These are phyloP conservation scores for Rhodotorula babjevae DNA, from an alignment of 768 basidiomycete species.

Conservation along the genomic window DNA sequence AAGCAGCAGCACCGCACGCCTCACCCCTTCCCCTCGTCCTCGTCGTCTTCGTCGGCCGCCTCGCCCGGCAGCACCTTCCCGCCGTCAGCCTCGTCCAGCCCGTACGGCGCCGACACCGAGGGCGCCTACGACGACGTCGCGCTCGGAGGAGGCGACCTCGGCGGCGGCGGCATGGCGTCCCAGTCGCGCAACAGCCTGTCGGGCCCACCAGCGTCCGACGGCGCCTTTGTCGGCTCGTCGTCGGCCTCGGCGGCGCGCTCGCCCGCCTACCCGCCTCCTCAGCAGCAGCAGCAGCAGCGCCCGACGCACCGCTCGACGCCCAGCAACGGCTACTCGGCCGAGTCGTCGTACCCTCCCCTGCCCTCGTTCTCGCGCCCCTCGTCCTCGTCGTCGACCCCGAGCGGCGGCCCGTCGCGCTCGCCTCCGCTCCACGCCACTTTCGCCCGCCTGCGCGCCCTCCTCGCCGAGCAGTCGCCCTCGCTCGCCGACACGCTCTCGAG, in stretches of 20 bases:
- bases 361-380: constrained; percentile 30
- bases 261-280: too few species aligned
- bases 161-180: too few species aligned
- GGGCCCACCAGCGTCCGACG: not conserved
- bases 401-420: not conserved
- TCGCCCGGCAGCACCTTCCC: not conserved
- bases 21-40: not conserved
- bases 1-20: not conserved
- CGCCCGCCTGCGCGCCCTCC: constrained; percentile 18
- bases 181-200: not conserved
- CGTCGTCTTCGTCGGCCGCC: not conserved
- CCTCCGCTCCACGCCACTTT: constrained; percentile 19
- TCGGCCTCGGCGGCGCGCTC: not conserved
- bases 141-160: constrained; percentile 11
- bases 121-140: constrained; percentile 24
- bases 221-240: not conserved
- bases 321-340: not conserved
- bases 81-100: not conserved
- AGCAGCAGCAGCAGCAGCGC: too few species aligned
- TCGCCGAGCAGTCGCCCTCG: constrained; percentile 18
- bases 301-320: too few species aligned
- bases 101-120: not conserved
- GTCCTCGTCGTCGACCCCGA: not conserved
- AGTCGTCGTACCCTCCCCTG: constrained; percentile 27
- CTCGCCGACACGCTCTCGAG: constrained; percentile 33